Conservation (phyloP, 176 grass and related monocot species). For the sorghum (Sorghum bicolor) region DNA sequence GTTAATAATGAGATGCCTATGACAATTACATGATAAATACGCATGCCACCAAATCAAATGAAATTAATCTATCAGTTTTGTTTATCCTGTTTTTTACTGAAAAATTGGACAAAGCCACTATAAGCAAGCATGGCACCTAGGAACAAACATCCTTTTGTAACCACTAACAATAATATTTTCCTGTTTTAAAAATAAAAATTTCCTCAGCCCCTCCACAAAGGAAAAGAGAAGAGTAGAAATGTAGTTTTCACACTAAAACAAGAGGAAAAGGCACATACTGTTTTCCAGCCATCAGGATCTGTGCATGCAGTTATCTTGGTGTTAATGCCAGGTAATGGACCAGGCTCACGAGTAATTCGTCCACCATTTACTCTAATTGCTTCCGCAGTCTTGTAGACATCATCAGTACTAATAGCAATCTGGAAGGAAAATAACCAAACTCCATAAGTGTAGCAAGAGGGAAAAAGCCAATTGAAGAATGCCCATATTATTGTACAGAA, state of each 20-base stretch:
- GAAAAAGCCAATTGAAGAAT: neutral
- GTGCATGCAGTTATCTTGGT: conserved; percentile 92
- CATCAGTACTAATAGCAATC: conserved; percentile 96
- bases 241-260: conserved; percentile 16
- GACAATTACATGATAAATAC: neutral
- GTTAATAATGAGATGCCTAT: neutral
- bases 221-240: neutral
- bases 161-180: neutral
- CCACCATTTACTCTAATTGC: conserved; percentile 71
- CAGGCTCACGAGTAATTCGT: conserved; percentile 76
- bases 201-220: neutral
- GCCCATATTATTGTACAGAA: neutral
- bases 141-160: conserved; percentile 7
- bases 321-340: conserved; percentile 88
- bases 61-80: neutral
- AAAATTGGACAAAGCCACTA: neutral
- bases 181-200: neutral
- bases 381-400: conserved; percentile 97
- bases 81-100: neutral
- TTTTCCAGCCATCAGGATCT: conserved; percentile 98
- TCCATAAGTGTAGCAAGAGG: neutral
- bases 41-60: neutral
- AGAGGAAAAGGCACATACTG: conserved; percentile 46
- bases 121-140: neutral
- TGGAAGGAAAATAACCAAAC: conserved; percentile 33